Percentiles rank a stretch among this genome's conserved stretches.
These are phyloP conservation scores for Sphaerulina populicola DNA, from an alignment of 2,329 filamentous ascomycete species.

Conservation along the genomic window DNA sequence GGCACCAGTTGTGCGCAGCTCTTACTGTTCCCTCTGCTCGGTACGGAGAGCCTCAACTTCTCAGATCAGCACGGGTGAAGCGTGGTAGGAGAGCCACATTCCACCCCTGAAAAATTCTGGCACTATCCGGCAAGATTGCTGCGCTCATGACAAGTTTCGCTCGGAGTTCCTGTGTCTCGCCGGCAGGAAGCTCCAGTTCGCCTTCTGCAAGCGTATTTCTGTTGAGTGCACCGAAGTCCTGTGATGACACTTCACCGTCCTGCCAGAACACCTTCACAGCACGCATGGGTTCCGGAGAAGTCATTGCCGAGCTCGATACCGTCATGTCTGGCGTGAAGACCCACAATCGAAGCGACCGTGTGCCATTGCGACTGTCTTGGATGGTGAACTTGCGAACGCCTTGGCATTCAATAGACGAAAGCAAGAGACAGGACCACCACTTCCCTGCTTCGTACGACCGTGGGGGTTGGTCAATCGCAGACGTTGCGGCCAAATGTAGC, in stretches of 20 bases:
- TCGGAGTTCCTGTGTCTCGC: conserved; percentile 36
- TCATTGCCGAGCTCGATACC: conserved; percentile 43
- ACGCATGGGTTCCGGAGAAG: conserved; percentile 35
- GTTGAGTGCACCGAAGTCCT: conserved; percentile 10
- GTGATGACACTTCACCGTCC: conserved; percentile 15
- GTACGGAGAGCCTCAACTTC: background rate
- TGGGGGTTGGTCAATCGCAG: background rate
- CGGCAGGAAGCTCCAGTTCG: conserved; percentile 23
- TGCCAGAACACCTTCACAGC: conserved; percentile 52
- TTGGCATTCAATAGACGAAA: conserved; percentile 49
- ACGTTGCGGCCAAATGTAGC: conserved; percentile 22
- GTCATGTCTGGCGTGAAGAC: conserved; percentile 53
- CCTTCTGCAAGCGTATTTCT: conserved; percentile 23
- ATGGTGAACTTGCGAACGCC: conserved; percentile 52
- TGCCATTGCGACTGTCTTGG: conserved; percentile 39
- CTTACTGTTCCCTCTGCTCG: background rate
- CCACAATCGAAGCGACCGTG: conserved; percentile 39
- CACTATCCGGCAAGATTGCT: conserved; percentile 21
- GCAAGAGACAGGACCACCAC: conserved; percentile 49
- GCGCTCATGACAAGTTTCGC: conserved; percentile 31
- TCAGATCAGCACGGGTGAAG: conserved; percentile 14
- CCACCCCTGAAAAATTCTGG: conserved; percentile 20
- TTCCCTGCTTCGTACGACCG: conserved; percentile 27
- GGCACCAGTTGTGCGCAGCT: background rate
- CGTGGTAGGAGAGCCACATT: conserved; percentile 19